Percentiles rank a stretch among this genome's conserved stretches.
phyloP scores from a whole-genome alignment of 176 grass and related monocot species.

The Aegilops tauschii region DNA sequence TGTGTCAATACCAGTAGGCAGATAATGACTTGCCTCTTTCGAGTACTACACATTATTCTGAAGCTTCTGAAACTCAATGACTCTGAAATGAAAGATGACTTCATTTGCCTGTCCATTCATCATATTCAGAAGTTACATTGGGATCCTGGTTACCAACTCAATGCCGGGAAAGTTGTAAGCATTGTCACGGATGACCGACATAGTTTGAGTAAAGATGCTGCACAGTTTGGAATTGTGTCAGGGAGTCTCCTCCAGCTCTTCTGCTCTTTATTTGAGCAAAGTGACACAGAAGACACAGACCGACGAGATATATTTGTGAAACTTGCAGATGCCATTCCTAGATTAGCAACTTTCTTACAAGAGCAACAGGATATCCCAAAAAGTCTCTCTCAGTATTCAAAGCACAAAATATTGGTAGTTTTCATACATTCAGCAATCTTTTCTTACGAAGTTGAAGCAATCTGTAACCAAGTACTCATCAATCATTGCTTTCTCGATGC shows the following conservation, averaged over 20 bases:
- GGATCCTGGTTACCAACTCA: constrained; percentile 41
- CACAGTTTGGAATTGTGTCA: constrained; percentile 42
- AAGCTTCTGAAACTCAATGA: constrained; percentile 68
- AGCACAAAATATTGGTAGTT: constrained; percentile 72
- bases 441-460: neutral
- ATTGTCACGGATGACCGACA: constrained; percentile 15
- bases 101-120: constrained; percentile 43
- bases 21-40: constrained; percentile 56
- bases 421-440: constrained; percentile 2
- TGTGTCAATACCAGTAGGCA: constrained; percentile 23
- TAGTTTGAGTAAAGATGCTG: constrained; percentile 12
- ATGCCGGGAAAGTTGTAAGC: constrained; percentile 18
- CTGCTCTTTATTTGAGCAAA: constrained; percentile 70
- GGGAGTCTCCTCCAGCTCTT: constrained; percentile 76
- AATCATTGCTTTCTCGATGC: constrained; percentile 28
- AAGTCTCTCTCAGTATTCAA: constrained; percentile 55
- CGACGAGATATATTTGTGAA: constrained; percentile 42
- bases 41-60: constrained; percentile 52
- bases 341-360: constrained; percentile 44
- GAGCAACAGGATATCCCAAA: constrained; percentile 33
- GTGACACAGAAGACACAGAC: constrained; percentile 32
- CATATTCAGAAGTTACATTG: constrained; percentile 60
- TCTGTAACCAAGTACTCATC: constrained; percentile 9
- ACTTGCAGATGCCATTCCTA: constrained; percentile 55
- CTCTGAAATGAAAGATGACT: constrained; percentile 51